Evolutionary conservation across 1,284 basidiomycete genomes (phyloP).

Genomic region (Mycosarcoma maydis): DNA sequence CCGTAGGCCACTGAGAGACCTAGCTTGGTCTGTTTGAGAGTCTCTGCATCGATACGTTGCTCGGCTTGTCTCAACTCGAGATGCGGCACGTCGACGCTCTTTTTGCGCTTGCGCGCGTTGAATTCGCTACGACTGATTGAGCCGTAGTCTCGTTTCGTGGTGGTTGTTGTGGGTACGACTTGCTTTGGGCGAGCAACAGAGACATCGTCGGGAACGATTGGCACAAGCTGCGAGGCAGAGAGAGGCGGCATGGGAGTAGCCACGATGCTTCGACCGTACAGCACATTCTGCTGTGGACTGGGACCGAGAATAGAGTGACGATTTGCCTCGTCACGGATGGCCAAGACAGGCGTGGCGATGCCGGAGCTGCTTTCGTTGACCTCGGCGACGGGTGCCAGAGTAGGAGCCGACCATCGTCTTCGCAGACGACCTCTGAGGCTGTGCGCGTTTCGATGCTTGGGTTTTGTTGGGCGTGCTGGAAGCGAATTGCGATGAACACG

Average conservation of each 20-base stretch:
- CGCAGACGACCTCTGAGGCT: constrained; percentile 21
- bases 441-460: constrained; percentile 16
- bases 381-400: constrained; percentile 63
- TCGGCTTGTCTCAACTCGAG: constrained; percentile 32
- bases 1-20: constrained; percentile 86
- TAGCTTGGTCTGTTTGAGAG: constrained; percentile 70
- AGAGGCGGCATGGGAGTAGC: constrained; percentile 19
- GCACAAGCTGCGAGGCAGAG: neutral
- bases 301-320: constrained; percentile 14
- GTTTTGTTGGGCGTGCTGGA: constrained; percentile 12
- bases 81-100: constrained; percentile 33
- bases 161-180: neutral
- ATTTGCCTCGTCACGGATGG: constrained; percentile 42
- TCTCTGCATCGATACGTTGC: constrained; percentile 36
- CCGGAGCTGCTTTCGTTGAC: constrained; percentile 65
- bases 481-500: constrained; percentile 26
- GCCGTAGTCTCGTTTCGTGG: constrained; percentile 36
- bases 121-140: constrained; percentile 28
- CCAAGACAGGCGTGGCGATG: constrained; percentile 58
- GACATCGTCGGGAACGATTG: neutral
- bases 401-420: constrained; percentile 55
- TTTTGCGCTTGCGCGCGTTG: constrained; percentile 28
- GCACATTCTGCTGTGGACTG: constrained; percentile 11
- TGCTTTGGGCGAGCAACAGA: neutral
- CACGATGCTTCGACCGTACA: constrained; percentile 34